Evolutionary conservation across 2,329 filamentous ascomycete species (phyloP).

Genomic region (Trichoderma sp.): DNA sequence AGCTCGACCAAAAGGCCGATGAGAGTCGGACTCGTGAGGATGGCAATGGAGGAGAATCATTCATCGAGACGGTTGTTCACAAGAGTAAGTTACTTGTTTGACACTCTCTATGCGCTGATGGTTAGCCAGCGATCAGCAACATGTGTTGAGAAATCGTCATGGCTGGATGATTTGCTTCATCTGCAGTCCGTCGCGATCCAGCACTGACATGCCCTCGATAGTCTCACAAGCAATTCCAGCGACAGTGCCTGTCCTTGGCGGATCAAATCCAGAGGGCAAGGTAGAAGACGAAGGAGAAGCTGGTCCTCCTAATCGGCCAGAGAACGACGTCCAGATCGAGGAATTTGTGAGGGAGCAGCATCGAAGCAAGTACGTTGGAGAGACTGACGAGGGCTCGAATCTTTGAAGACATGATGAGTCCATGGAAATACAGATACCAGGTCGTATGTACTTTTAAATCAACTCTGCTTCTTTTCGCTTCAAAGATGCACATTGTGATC

Average conservation of each 20-base stretch:
- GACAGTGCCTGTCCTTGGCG: conserved; percentile 45
- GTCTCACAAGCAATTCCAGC: conserved; percentile 49
- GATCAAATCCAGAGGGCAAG: conserved; percentile 34
- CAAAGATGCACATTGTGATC: neutral
- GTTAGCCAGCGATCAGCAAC: neutral
- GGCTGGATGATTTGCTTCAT: neutral
- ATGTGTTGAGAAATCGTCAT: neutral
- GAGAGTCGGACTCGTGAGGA: conserved; percentile 31
- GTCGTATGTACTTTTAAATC: neutral
- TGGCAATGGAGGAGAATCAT: neutral
- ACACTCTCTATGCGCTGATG: neutral
- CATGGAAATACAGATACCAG: neutral
- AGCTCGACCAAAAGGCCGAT: conserved; percentile 46
- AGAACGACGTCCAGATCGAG: conserved; percentile 52
- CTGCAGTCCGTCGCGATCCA: neutral
- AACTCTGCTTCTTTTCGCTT: neutral
- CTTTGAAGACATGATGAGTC: neutral
- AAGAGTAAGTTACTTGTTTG: conserved; percentile 4
- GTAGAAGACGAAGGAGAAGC: conserved; percentile 30
- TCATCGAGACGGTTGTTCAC: neutral
- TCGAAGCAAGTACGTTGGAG: conserved; percentile 41
- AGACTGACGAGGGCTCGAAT: neutral
- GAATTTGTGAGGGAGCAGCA: conserved; percentile 57
- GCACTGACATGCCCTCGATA: conserved; percentile 28
- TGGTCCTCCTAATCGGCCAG: conserved; percentile 47